phyloP scores from a whole-genome alignment of 108 stramenopile species.

The Cyclotella sp. region DNA sequence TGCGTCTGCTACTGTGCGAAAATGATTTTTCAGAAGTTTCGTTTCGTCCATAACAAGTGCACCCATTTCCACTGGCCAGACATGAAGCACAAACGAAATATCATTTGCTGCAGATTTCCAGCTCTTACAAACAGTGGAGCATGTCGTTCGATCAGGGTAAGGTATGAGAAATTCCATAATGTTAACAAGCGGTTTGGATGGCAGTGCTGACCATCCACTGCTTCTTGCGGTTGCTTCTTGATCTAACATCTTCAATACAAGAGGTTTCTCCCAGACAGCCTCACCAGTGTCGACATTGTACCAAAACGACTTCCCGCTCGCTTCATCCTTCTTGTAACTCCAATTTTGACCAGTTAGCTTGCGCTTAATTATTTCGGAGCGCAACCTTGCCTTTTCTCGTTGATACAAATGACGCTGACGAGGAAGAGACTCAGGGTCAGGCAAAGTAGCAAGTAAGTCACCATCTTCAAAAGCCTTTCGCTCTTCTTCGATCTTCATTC shows the following conservation, averaged over 20 bases:
- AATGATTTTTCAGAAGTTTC: constrained; percentile 75
- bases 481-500: constrained; percentile 73
- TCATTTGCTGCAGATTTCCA: constrained; percentile 76
- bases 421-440: constrained; percentile 69
- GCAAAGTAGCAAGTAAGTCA: constrained; percentile 80
- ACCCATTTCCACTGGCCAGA: constrained; percentile 86
- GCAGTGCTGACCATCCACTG: constrained; percentile 68
- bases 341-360: constrained; percentile 85
- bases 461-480: constrained; percentile 73
- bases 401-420: constrained; percentile 79
- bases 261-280: constrained; percentile 79
- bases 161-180: constrained; percentile 78
- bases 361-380: constrained; percentile 71
- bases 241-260: constrained; percentile 68
- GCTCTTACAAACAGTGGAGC: constrained; percentile 63
- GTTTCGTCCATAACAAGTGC: constrained; percentile 64
- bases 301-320: constrained; percentile 67
- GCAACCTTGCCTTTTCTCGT: constrained; percentile 76
- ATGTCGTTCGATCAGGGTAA: constrained; percentile 68
- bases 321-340: constrained; percentile 59
- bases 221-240: constrained; percentile 57
- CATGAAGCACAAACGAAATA: constrained; percentile 79
- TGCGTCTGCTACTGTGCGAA: constrained; percentile 73
- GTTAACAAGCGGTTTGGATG: constrained; percentile 58
- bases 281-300: constrained; percentile 91